These are phyloP conservation scores for Fonsecaea multimorphosa DNA, from an alignment of 2,329 filamentous ascomycete species.

Conservation along the genomic window DNA sequence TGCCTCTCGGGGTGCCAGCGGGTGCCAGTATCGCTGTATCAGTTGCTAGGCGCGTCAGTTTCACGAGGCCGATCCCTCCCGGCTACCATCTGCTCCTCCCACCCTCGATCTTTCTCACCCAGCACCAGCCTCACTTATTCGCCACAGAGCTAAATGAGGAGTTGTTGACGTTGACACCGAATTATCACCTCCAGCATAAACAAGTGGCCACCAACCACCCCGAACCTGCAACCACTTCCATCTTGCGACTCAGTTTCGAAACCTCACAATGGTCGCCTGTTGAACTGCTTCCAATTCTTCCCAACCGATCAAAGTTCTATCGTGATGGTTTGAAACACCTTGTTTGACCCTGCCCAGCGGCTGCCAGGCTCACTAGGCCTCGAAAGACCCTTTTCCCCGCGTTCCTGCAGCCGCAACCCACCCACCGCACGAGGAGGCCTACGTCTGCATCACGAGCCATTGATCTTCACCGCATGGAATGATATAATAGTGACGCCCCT, in stretches of 20 bases:
- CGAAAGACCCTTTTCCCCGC: constrained; percentile 15
- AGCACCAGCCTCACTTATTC: constrained; percentile 8
- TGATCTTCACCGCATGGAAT: constrained; percentile 13
- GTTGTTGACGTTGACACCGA: constrained; percentile 22
- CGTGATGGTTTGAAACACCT: constrained; percentile 3
- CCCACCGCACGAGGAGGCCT: constrained; percentile 6
- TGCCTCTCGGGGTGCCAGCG: not conserved
- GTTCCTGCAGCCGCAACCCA: constrained; percentile 10
- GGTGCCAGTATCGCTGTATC: no score
- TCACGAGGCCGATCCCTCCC: not conserved
- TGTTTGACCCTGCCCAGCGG: constrained; percentile 12
- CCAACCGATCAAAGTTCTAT: not conserved
- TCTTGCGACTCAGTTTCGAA: not conserved
- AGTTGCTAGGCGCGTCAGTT: not conserved
- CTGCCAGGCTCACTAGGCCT: not conserved
- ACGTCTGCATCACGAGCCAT: not conserved
- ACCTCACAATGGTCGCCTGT: not conserved
- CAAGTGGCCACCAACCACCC: constrained; percentile 8
- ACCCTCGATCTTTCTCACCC: not conserved
- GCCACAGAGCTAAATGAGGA: constrained; percentile 4
- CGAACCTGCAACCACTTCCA: constrained; percentile 6
- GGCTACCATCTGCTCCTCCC: not conserved
- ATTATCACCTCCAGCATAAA: constrained; percentile 2
- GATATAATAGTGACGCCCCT: constrained; percentile 18
- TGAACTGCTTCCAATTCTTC: not conserved